Base-by-base conservation (phyloP, 106 monocot species). In the Iris macrosiphon region DNA sequence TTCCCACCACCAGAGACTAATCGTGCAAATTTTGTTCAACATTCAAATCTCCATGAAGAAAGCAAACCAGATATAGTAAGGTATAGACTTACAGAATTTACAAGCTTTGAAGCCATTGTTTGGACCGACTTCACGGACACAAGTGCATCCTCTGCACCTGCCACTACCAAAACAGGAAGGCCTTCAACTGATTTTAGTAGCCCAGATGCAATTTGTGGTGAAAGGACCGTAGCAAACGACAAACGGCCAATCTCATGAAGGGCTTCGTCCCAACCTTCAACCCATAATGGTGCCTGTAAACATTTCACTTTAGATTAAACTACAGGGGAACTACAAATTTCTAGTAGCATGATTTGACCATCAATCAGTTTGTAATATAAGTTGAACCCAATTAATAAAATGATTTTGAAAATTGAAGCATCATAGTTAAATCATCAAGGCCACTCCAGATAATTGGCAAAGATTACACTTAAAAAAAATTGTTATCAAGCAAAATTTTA, bases 231-330 rank as follows among this genome's bases (percentile, higher is more conserved):
- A 39, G 80, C 59, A 58, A 75, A 88, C 14, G 93, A 88, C 21
- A 88, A 48, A 1, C 84, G 71, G 6, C 93, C 93, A 20, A 94
- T 84, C 72, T 94, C 93, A 68, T 88, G 93, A 25, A 94, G 70
- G 15, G 93, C 93, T 79, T 94, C 84, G 62, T 94, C 93, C 93
- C 93, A 94, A 10, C 93, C 88, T 52, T 94, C 93, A 26, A 84
- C 76, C 55, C 57, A 84, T 24, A 94, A 59, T 54, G 93, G 84
- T 30, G 80, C 78, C 93, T 94, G 47, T 30, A 60, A 45, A 18
- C 25, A 46, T 23, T 23, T 40, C 57, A 57, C 14, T 38, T 54
- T 54, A 33, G 33, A 33, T 54, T 8, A 19, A 34, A 37, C n/a
- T n/a, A n/a, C n/a, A n/a, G n/a, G n/a, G n/a, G 37, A 37, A 37